Conservation (phyloP, 305 asterid species). For the Fraxinus latifolia region DNA sequence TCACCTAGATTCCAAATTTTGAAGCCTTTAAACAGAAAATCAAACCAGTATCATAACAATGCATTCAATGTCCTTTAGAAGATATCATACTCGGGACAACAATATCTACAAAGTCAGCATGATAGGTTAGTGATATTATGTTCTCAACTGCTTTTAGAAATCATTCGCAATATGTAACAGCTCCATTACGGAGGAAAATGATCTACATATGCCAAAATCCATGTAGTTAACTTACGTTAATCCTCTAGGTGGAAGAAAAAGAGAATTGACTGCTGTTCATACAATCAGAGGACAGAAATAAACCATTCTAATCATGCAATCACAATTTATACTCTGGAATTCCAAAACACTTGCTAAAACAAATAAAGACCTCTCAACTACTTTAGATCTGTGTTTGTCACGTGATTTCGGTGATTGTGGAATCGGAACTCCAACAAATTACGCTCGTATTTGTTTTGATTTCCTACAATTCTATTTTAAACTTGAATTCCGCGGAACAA, state of each 20-base stretch:
- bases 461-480: background rate
- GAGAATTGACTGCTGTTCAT: background rate
- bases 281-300: background rate
- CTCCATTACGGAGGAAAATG: background rate
- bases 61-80: background rate
- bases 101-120: background rate
- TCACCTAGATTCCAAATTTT: background rate
- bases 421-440: background rate
- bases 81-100: background rate
- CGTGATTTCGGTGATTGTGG: background rate
- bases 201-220: background rate
- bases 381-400: background rate
- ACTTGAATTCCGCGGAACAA: background rate
- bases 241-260: background rate
- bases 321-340: background rate
- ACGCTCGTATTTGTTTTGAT: background rate
- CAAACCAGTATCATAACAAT: background rate
- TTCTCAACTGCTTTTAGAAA: background rate
- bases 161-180: background rate
- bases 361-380: background rate
- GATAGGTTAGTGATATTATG: background rate
- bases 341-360: background rate
- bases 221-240: background rate
- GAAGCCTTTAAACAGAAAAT: constrained; percentile 8
- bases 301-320: background rate